Conservation (phyloP, 2,329 filamentous ascomycete species). For the Thelonectria rubi region DNA sequence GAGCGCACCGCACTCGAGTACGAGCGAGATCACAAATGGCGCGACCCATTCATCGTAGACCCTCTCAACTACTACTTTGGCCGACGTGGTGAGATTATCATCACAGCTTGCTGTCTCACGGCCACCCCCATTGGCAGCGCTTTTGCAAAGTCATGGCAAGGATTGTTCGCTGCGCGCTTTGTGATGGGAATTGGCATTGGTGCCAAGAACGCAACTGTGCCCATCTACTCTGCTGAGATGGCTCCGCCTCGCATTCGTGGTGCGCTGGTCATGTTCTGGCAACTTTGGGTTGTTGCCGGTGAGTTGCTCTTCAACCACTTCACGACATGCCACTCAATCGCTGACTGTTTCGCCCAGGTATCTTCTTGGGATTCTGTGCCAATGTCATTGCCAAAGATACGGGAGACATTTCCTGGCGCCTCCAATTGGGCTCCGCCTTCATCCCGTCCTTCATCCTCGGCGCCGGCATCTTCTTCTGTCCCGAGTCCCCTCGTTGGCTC, state of each 20-base stretch:
- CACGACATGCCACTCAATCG: too few relatives aligned
- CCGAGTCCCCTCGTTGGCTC: constrained; percentile 69
- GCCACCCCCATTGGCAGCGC: constrained; percentile 53
- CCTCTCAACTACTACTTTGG: constrained; percentile 71
- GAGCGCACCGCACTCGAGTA: constrained; percentile 49
- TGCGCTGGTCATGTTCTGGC: constrained; percentile 83
- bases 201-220: constrained; percentile 69
- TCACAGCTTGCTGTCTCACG: constrained; percentile 58
- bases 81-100: constrained; percentile 72
- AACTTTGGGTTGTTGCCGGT: constrained; percentile 46
- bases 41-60: constrained; percentile 59
- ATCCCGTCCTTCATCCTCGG: constrained; percentile 60
- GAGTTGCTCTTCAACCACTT: neutral
- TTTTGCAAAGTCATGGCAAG: constrained; percentile 71
- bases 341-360: constrained; percentile 40
- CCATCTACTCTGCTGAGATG: constrained; percentile 78
- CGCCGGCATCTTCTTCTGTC: constrained; percentile 69
- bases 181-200: constrained; percentile 75
- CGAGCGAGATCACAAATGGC: constrained; percentile 68
- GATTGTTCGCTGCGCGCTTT: constrained; percentile 72
- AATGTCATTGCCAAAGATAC: constrained; percentile 64
- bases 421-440: constrained; percentile 69
- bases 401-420: constrained; percentile 65
- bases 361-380: constrained; percentile 58
- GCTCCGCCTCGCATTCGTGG: constrained; percentile 72